phyloP scores from a whole-genome alignment of 129 eudicot genomes.

The Arctium lappa region DNA sequence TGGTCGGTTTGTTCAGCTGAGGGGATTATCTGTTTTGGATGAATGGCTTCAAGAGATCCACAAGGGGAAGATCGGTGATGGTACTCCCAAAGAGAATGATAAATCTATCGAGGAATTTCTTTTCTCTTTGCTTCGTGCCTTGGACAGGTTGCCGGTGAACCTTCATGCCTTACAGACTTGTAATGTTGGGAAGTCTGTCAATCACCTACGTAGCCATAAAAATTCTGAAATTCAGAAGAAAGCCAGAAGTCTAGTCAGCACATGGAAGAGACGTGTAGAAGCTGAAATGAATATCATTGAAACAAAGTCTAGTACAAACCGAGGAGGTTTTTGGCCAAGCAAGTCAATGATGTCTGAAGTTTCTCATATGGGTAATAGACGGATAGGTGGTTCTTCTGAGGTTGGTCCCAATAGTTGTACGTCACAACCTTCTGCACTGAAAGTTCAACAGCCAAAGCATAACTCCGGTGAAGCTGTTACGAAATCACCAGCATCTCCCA shows the following conservation, averaged over 20 bases:
- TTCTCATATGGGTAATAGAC: slow-evolving; percentile 40
- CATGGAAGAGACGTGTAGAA: slow-evolving; percentile 96
- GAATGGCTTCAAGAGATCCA: slow-evolving; percentile 95
- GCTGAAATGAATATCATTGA: slow-evolving; percentile 85
- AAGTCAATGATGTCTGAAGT: slow-evolving; percentile 53
- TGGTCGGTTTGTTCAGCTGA: slow-evolving; percentile 50
- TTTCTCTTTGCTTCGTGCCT: slow-evolving; percentile 79
- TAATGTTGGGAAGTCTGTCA: slow-evolving; percentile 88
- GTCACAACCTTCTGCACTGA: slow-evolving; percentile 52
- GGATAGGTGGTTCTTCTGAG: slow-evolving; percentile 34
- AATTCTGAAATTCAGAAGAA: slow-evolving; percentile 84
- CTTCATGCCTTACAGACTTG: slow-evolving; percentile 88
- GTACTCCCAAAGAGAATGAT: slow-evolving; percentile 58
- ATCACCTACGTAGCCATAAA: slow-evolving; percentile 72
- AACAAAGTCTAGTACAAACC: slow-evolving; percentile 49
- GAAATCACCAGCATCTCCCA: slow-evolving; percentile 53
- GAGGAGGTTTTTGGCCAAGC: slow-evolving; percentile 47
- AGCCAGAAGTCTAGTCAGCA: slow-evolving; percentile 85
- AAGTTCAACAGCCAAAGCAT: slow-evolving; percentile 37
- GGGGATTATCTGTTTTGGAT: slow-evolving; percentile 56
- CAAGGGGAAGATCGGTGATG: slow-evolving; percentile 75
- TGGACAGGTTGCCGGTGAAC: slow-evolving; percentile 86
- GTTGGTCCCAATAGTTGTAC: slow-evolving; percentile 40
- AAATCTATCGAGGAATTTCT: slow-evolving; percentile 84
- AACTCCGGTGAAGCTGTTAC: slow-evolving; percentile 39